Percentiles rank a stretch among this genome's conserved stretches.
These are phyloP conservation scores for Globisporangium irregulare DNA, from an alignment of 352 stramenopile species.

Conservation along the genomic window DNA sequence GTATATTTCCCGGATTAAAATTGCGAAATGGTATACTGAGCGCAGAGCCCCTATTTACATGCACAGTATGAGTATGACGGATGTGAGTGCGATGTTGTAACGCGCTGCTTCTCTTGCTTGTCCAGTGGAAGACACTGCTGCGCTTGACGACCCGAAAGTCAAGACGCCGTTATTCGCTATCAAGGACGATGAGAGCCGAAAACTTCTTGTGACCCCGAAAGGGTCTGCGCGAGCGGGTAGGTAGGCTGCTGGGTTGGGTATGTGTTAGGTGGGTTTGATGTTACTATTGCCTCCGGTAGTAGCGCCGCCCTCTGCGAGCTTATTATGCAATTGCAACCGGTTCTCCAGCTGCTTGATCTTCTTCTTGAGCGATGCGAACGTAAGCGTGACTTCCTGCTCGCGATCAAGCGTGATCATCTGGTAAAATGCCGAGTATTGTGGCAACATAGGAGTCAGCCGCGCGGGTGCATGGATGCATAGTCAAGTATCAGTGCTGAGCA, in stretches of 20 bases:
- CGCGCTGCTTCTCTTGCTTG: too few species aligned
- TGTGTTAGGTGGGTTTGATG: neutral
- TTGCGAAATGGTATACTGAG: too few species aligned
- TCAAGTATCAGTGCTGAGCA: neutral
- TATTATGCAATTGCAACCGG: constrained; percentile 49
- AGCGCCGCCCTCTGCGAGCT: neutral
- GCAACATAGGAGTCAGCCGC: neutral
- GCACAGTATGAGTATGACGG: too few species aligned
- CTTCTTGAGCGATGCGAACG: constrained; percentile 47
- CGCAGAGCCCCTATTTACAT: too few species aligned
- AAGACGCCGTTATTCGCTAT: neutral
- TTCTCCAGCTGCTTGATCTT: constrained; percentile 68
- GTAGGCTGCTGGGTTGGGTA: neutral
- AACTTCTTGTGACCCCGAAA: too few species aligned
- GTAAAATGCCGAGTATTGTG: neutral
- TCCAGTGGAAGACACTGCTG: constrained; percentile 1
- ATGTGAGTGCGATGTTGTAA: too few species aligned
- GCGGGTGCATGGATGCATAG: neutral
- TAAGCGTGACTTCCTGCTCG: constrained; percentile 47
- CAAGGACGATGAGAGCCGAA: neutral
- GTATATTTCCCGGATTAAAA: too few species aligned
- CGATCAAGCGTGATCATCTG: constrained; percentile 41
- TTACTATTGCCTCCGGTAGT: neutral
- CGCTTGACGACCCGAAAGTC: neutral
- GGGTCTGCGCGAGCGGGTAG: neutral